Evolutionary conservation across 371 early-diverging fungal genomes (phyloP).

Genomic region (Dichotomocladium elegans): DNA sequence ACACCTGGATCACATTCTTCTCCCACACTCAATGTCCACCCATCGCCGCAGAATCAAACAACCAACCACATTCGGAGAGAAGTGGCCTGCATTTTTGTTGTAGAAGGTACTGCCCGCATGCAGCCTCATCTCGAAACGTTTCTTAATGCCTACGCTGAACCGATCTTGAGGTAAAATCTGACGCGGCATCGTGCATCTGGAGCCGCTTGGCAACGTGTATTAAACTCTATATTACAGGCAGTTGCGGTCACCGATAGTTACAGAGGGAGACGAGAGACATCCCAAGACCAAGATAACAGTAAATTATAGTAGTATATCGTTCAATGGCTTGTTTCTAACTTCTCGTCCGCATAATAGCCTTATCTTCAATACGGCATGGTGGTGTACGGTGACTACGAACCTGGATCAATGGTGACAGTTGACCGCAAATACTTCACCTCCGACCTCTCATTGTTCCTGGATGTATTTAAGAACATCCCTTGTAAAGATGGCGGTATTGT

Average conservation of each 20-base stretch:
- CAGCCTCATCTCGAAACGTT: conserved; percentile 43
- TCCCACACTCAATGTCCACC: conserved; percentile 73
- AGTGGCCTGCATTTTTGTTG: conserved; percentile 56
- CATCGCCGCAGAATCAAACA: conserved; percentile 67
- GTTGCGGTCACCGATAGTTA: conserved; percentile 47
- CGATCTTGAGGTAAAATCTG: conserved; percentile 49
- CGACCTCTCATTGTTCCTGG: conserved; percentile 47
- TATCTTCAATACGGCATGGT: conserved; percentile 60
- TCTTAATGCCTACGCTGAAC: conserved; percentile 54
- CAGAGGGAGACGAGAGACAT: conserved; percentile 51
- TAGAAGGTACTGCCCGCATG: conserved; percentile 61
- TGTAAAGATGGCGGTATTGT: conserved; percentile 60
- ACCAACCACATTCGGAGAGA: conserved; percentile 46
- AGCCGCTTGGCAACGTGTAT: too few species aligned
- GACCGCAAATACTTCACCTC: conserved; percentile 56
- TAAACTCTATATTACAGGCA: too few species aligned
- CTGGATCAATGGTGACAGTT: conserved; percentile 48
- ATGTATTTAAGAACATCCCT: conserved; percentile 43
- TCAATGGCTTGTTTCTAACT: not conserved
- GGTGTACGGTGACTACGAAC: conserved; percentile 66
- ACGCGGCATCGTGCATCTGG: too few species aligned
- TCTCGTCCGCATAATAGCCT: too few species aligned
- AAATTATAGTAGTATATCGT: too few species aligned
- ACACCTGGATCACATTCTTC: conserved; percentile 37
- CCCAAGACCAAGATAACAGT: conserved; percentile 56